Conservation (phyloP, 371 early-diverging fungal genomes). For the Nematocida sp. region DNA sequence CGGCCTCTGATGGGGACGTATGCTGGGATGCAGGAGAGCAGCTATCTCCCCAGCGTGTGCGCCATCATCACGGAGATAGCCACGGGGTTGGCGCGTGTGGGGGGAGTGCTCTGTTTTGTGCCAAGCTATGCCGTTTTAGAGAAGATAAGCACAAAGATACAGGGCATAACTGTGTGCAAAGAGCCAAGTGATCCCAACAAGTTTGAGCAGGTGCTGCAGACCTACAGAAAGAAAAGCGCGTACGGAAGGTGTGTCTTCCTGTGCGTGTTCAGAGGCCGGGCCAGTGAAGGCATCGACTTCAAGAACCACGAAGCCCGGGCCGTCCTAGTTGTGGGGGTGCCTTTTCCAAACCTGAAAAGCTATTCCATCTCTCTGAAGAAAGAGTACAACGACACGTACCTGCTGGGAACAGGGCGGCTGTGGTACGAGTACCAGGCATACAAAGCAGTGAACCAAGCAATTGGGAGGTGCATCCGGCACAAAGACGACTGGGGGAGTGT, state of each 20-base stretch:
- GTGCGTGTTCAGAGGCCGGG: constrained; percentile 75
- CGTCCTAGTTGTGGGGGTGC: constrained; percentile 80
- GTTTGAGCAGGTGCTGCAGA: constrained; percentile 66
- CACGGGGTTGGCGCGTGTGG: neutral
- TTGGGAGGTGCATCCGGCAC: constrained; percentile 85
- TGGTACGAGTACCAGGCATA: constrained; percentile 81
- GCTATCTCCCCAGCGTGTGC: constrained; percentile 71
- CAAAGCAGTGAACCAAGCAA: constrained; percentile 82
- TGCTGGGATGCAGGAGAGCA: constrained; percentile 63
- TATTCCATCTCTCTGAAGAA: constrained; percentile 68
- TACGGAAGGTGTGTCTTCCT: constrained; percentile 66
- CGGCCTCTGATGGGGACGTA: constrained; percentile 65
- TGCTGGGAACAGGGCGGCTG: constrained; percentile 65
- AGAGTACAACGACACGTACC: constrained; percentile 66
- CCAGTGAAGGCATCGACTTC: constrained; percentile 86
- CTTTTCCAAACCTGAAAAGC: constrained; percentile 71
- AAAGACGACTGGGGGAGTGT: constrained; percentile 71
- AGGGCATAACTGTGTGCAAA: neutral
- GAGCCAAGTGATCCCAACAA: constrained; percentile 54
- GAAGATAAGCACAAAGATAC: constrained; percentile 61
- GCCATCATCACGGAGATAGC: constrained; percentile 61
- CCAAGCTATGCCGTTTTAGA: constrained; percentile 67
- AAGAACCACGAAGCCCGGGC: constrained; percentile 76
- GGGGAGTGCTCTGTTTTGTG: constrained; percentile 59
- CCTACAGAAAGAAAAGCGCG: constrained; percentile 57